Conservation (phyloP, 2,329 filamentous ascomycete genomes). For the Domatiomyces globalis region DNA sequence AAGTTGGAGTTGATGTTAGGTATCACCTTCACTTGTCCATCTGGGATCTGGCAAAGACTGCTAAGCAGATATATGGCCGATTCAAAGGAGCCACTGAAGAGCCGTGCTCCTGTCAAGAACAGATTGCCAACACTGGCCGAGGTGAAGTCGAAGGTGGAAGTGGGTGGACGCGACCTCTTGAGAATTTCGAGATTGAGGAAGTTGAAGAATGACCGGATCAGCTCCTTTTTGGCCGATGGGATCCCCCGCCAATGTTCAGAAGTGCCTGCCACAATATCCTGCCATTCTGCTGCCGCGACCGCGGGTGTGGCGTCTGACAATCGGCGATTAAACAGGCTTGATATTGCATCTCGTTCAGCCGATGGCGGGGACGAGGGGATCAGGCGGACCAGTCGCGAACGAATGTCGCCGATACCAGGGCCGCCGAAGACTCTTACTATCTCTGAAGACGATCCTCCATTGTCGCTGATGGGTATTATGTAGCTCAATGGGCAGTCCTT, state of each 20-base stretch:
- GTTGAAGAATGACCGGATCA: constrained; percentile 65
- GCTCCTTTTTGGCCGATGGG: constrained; percentile 57
- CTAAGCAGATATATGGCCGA: constrained; percentile 81
- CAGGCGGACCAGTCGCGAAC: constrained; percentile 73
- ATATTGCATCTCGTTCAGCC: constrained; percentile 59
- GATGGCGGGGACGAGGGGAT: constrained; percentile 54
- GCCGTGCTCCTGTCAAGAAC: constrained; percentile 67
- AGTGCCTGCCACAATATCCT: constrained; percentile 71
- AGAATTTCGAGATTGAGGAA: constrained; percentile 64
- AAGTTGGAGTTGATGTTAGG: constrained; percentile 93
- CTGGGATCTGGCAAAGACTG: constrained; percentile 71
- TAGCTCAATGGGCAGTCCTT: constrained; percentile 60
- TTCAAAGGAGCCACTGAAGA: constrained; percentile 88
- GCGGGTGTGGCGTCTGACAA: constrained; percentile 45
- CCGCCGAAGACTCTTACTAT: constrained; percentile 89
- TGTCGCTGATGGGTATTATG: constrained; percentile 90
- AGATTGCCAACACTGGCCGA: constrained; percentile 64
- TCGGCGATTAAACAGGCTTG: constrained; percentile 74
- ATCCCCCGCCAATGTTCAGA: constrained; percentile 61
- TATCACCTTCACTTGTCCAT: constrained; percentile 57
- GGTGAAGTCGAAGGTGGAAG: constrained; percentile 63
- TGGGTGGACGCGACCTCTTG: constrained; percentile 55
- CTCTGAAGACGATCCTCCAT: constrained; percentile 87
- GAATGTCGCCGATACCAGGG: constrained; percentile 67
- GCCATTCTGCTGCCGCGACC: constrained; percentile 64